Percentiles rank a stretch among this genome's conserved stretches.
Evolutionary conservation across 176 grass and related monocot species (phyloP).

Genomic region (Melocanna baccifera): DNA sequence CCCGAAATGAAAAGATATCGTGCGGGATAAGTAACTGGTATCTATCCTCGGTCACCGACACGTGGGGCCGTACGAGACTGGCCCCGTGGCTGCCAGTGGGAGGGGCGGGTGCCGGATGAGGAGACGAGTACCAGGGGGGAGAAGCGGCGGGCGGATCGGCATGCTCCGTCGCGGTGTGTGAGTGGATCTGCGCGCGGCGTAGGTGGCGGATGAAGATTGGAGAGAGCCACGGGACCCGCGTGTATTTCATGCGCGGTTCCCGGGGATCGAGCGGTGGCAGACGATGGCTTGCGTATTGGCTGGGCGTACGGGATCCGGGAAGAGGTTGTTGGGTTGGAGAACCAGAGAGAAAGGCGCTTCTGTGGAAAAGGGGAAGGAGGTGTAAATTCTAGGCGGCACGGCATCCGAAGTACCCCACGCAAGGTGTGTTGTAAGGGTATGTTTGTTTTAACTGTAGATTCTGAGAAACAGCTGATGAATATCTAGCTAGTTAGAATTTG

Average conservation of each 20-base stretch:
- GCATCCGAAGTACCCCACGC: no score
- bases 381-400: no score
- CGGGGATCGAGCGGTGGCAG: neutral
- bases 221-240: accelerated
- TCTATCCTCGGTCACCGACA: neutral
- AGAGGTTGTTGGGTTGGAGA: constrained; percentile 18
- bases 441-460: no score
- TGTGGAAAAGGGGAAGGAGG: no score
- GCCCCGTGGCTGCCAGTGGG: neutral
- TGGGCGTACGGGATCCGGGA: constrained; percentile 17
- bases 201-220: neutral
- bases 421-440: no score
- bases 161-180: neutral
- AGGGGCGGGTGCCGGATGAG: neutral
- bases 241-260: neutral
- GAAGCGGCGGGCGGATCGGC: constrained; percentile 3
- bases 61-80: accelerated
- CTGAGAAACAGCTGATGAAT: no score
- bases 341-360: neutral
- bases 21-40: neutral
- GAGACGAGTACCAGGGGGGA: neutral
- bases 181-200: accelerated
- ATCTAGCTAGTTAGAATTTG: no score
- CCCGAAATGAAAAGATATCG: neutral
- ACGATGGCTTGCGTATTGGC: neutral